Base-by-base conservation (phyloP, 106 monocot species). In the Chionographis japonica region DNA sequence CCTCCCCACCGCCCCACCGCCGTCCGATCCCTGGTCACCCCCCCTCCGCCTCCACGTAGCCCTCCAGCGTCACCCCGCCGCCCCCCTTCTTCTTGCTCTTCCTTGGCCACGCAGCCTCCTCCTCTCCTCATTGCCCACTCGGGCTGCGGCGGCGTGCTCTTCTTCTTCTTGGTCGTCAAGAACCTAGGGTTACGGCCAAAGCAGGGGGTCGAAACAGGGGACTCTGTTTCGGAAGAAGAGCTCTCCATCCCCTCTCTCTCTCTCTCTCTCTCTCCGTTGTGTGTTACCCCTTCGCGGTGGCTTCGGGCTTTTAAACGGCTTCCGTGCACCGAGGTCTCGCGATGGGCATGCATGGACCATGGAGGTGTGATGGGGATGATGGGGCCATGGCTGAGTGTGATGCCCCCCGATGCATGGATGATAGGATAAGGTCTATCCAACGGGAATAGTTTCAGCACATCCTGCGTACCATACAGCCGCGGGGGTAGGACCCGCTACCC, bases 41-140 rank as follows among this genome's bases (percentile, higher is more conserved):
- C 2, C 13, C 42, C 8, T 16, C 16, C 8, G 10, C 27, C 15
- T 68, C 74, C n/a, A 77, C 63, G 61, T 80, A 77, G 38, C 80
- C 84, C 57, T 85, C 80, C 14, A 85, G 76, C 56, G 60, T 68
- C 37, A 85, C 80, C 4, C 49, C 59, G 0, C 81, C 56, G 36
- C 55, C 60, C 46, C 40, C 61, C 1, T 27, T 27, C 27, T 27
- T 27, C 68, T 35, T 58, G 43, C 63, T 68, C 61, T 12, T 66
- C 50, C 16, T 12, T 37, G 50, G 68, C 63, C 63, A 52, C 60
- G 13, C 13, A 1, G 4, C 7, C 35, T 20, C 16, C 52, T 5
- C 52, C 52, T n/a, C n/a, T 12, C 60, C 8, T 19, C 50, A 4
- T 16, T 14, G 8, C 60, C 35, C 37, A 51, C 46, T 49, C 12